Base-by-base conservation (phyloP, 805 yeast genomes). In the Candida koratica region DNA sequence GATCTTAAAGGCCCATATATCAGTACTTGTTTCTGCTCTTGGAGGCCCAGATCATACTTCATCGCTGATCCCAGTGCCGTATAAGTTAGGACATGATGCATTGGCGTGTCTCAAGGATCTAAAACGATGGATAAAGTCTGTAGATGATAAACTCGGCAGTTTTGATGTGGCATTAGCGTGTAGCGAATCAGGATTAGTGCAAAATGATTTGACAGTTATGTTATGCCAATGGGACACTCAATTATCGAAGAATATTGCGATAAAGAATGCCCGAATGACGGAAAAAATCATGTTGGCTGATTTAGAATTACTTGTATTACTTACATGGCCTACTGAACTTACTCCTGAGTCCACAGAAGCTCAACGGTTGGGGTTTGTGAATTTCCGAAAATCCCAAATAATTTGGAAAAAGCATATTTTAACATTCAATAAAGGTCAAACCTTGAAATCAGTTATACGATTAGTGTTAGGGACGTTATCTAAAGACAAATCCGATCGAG, bases 91-190 rank as follows among this genome's bases (percentile, higher is more conserved):
- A 8, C 87, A 82, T 41, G 97, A 90, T 51, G 94, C 95, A 2
- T 56, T 76, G 37, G 88, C 88, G 0, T 87, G 97, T 59, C 60
- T 93, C 20, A 81, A 84, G 47, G 98, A 93, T 59, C 59, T 93
- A 43, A 87, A 86, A 54, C 71, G 84, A 47, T 90, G 97, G 96
- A 73, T 93, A 36, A 79, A 77, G 46, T 69, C 82, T 1, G 89
- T 85, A 30, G 97, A 90, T 56, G 93, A 85, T 38, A 71, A 71
- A 28, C 71, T 76, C 35, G 69, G 75, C 36, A 67, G 80, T 11
- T 81, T 79, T 69, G 87, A 82, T 42, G 96, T 90, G 4, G 95
- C 96, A 0, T 69, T 84, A 34, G 95, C 96, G 1, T 81, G 94
- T 44, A 84, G 87, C 4, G 90, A 84, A 36, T 77, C 84, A 10